A percentile compares a stretch with the other conserved stretches of the same genome.
Conservation (phyloP, 768 basidiomycete species). For the Paxillus rubicundulus region DNA sequence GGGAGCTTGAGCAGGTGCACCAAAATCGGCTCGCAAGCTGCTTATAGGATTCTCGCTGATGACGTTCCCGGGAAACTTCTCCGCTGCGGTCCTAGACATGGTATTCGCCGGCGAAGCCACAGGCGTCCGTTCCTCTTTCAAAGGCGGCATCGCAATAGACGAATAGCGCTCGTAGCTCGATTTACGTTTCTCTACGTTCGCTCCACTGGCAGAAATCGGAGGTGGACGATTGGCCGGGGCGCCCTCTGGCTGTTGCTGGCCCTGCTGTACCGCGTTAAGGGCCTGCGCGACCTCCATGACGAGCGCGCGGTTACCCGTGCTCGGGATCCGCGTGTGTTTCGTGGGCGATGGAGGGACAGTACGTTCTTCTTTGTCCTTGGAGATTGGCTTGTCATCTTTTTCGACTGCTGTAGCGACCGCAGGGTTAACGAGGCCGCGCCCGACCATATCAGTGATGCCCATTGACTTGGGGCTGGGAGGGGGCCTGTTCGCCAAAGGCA, state of each 20-base stretch:
- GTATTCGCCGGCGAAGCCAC: conserved; percentile 52
- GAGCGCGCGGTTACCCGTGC: conserved; percentile 64
- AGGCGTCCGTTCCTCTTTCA: conserved; percentile 69
- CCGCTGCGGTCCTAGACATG: conserved; percentile 36
- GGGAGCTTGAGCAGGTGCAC: not conserved
- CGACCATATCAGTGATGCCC: conserved; percentile 30
- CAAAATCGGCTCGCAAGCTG: conserved; percentile 9
- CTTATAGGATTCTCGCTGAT: conserved; percentile 9
- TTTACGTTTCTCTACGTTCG: conserved; percentile 53
- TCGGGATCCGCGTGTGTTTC: conserved; percentile 58
- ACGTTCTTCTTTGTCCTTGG: conserved; percentile 21
- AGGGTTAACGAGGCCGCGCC: conserved; percentile 36
- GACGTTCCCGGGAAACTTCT: conserved; percentile 1
- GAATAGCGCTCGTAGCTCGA: conserved; percentile 70
- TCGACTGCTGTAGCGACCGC: not conserved
- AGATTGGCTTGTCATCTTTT: conserved; percentile 2
- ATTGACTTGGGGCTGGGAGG: conserved; percentile 8
- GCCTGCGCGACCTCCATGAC: conserved; percentile 80
- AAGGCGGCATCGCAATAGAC: conserved; percentile 56
- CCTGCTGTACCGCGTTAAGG: conserved; percentile 37
- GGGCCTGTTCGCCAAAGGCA: conserved; percentile 2
- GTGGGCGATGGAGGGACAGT: conserved; percentile 32
- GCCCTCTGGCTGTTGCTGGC: conserved; percentile 8
- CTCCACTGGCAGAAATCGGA: conserved; percentile 13
- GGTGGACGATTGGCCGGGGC: conserved; percentile 10